Evolutionary conservation across 2,329 filamentous ascomycete genomes (phyloP).

Genomic region (Fusarium longipes): DNA sequence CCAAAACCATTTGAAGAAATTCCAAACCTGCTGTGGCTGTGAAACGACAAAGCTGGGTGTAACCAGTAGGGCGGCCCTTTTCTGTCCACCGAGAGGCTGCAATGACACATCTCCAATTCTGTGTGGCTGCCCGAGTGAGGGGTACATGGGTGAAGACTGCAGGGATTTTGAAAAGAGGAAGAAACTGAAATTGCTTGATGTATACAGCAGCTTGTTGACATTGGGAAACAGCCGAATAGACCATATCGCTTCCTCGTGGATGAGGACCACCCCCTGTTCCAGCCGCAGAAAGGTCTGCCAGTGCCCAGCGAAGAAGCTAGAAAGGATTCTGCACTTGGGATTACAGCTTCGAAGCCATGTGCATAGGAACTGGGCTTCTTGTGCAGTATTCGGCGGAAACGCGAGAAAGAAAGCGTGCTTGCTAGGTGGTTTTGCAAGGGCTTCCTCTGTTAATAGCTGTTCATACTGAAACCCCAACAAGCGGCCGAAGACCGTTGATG

Average conservation of each 20-base stretch:
- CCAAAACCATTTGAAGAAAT: conserved; percentile 53
- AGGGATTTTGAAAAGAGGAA: conserved; percentile 56
- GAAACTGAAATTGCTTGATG: conserved; percentile 47
- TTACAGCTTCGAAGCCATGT: conserved; percentile 59
- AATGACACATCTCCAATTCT: conserved; percentile 44
- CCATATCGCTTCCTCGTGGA: conserved; percentile 58
- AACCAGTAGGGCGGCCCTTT: conserved; percentile 50
- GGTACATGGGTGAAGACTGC: conserved; percentile 30
- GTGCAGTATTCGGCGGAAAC: conserved; percentile 56
- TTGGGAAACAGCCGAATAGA: conserved; percentile 55
- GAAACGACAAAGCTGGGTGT: conserved; percentile 57
- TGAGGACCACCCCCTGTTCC: conserved; percentile 52
- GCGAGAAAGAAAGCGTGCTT: conserved; percentile 58
- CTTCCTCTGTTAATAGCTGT: conserved; percentile 42
- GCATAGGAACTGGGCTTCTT: conserved; percentile 54
- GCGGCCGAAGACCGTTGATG: conserved; percentile 42
- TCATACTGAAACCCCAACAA: conserved; percentile 51
- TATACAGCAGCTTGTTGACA: conserved; percentile 51
- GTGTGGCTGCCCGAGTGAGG: conserved; percentile 3
- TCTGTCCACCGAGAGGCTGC: conserved; percentile 49
- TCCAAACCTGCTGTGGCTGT: conserved; percentile 50
- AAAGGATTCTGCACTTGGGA: conserved; percentile 56
- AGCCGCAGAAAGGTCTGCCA: conserved; percentile 59
- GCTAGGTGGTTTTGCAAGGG: conserved; percentile 21
- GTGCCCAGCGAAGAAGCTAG: conserved; percentile 55